phyloP scores from a whole-genome alignment of 2,329 filamentous ascomycete genomes.

The Cladosporium sp. region DNA sequence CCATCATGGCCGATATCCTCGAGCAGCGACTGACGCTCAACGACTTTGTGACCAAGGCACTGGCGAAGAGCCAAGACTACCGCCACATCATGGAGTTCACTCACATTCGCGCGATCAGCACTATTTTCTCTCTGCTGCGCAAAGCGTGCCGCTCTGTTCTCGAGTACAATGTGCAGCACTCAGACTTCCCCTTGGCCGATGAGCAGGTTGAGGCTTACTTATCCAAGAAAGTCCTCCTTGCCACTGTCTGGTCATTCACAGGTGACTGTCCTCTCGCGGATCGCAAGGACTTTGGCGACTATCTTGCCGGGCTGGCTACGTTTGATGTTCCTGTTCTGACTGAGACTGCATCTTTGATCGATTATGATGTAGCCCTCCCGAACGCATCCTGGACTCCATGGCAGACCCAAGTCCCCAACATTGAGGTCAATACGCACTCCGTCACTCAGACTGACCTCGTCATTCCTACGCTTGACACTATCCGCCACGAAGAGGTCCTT shows the following conservation, averaged over 20 bases:
- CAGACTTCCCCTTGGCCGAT: constrained; percentile 86
- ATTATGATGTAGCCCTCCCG: constrained; percentile 87
- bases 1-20: constrained; percentile 73
- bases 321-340: constrained; percentile 81
- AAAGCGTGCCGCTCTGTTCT: constrained; percentile 88
- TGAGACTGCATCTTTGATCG: constrained; percentile 75
- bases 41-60: constrained; percentile 72
- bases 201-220: constrained; percentile 87
- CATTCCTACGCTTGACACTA: constrained; percentile 94
- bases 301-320: constrained; percentile 73
- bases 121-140: constrained; percentile 90
- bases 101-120: constrained; percentile 81
- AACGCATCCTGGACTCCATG: constrained; percentile 85
- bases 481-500: constrained; percentile 96
- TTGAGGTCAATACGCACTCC: constrained; percentile 98
- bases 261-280: constrained; percentile 88
- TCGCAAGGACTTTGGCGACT: constrained; percentile 85
- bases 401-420: constrained; percentile 88
- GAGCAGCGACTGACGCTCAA: constrained; percentile 71
- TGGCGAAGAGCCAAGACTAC: constrained; percentile 71
- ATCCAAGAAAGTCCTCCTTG: constrained; percentile 89
- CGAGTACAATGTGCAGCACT: constrained; percentile 91
- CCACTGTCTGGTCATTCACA: constrained; percentile 90
- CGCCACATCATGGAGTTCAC: constrained; percentile 99
- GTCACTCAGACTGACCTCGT: constrained; percentile 97